Base-by-base conservation (phyloP, 495 filamentous ascomycete genomes). In the Podospora pseudoanserina region DNA sequence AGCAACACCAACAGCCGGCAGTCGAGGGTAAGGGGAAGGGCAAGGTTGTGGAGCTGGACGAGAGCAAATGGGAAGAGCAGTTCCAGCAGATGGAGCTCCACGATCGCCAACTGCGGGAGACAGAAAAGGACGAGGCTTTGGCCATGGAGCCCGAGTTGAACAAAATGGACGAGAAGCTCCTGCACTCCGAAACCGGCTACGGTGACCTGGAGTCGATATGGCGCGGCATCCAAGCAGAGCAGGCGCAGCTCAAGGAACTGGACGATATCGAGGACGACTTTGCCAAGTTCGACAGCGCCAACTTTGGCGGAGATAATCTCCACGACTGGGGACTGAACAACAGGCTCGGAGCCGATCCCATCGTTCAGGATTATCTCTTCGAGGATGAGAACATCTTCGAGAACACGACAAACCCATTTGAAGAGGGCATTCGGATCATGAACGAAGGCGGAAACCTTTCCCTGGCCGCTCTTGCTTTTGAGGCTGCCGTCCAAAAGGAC, bases 401-500 rank as follows among this genome's bases (percentile, higher is more conserved):
- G 70, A 85, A 87, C 55, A 82, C 92, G 56, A 80, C 76, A 54
- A 91, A 96, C 69, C 92, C 95, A 0, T 99, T 94, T 77, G 88
- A 91, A 39, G 93, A 98, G 77, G 95, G 95, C 57, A 84, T 96
- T 66, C 88, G 90, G 72, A 96, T 99, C 70, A 90, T 99, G 85
- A 86, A 89, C 26, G 91, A 92, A 71, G 93, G 93, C 49, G 96
- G 96, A 6, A 98, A 97, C 76, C 86, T 99, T 13, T 97, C 93
- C 18, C 84, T 98, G 19, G 95, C 95, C 20, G 93, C 96, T 2
- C 84, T 99, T 27, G 95, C 96, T n/a, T 99, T 99, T 71, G 95
- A 99, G 79, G 92, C 95, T 19, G 96, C 95, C 1, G 92, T 93
- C 2, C 93, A 97, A 76, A 92, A 92, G 79, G 87, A 97, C 68